Evolutionary conservation across 106 monocot species (phyloP).

Genomic region (Amphibolis antarctica): DNA sequence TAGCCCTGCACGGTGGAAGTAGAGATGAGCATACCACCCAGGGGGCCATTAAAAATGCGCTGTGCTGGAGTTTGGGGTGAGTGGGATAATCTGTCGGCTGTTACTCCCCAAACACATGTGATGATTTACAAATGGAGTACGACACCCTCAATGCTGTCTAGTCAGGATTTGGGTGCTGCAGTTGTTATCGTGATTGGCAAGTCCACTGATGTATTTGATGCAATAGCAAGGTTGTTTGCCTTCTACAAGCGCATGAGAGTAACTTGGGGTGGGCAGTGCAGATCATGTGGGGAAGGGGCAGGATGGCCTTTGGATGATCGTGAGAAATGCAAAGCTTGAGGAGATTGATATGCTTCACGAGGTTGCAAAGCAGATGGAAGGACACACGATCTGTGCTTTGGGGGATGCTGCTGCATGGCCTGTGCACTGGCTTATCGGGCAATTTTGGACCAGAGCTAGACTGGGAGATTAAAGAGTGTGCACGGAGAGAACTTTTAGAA

Average conservation of each 20-base stretch:
- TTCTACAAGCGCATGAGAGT: conserved; percentile 73
- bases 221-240: conserved; percentile 55
- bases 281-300: conserved; percentile 60
- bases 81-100: conserved; percentile 58
- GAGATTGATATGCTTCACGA: conserved; percentile 62
- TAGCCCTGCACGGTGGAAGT: conserved; percentile 72
- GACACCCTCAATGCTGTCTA: conserved; percentile 58
- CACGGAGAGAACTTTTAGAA: conserved; percentile 30
- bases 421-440: conserved; percentile 60
- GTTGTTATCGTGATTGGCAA: conserved; percentile 71
- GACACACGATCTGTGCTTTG: conserved; percentile 59
- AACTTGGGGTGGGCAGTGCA: conserved; percentile 77
- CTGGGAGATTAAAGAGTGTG: conserved; percentile 28
- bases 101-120: conserved; percentile 59
- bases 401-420: conserved; percentile 74
- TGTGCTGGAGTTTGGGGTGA: conserved; percentile 62
- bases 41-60: conserved; percentile 42
- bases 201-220: conserved; percentile 52
- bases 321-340: conserved; percentile 57
- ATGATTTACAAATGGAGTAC: conserved; percentile 68
- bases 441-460: conserved; percentile 46
- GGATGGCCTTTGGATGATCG: conserved; percentile 71
- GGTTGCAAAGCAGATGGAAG: conserved; percentile 44
- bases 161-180: conserved; percentile 55
- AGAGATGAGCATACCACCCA: conserved; percentile 68